Evolutionary conservation across 2,329 filamentous ascomycete genomes (phyloP).

Genomic region (Hypocrella siamensis): DNA sequence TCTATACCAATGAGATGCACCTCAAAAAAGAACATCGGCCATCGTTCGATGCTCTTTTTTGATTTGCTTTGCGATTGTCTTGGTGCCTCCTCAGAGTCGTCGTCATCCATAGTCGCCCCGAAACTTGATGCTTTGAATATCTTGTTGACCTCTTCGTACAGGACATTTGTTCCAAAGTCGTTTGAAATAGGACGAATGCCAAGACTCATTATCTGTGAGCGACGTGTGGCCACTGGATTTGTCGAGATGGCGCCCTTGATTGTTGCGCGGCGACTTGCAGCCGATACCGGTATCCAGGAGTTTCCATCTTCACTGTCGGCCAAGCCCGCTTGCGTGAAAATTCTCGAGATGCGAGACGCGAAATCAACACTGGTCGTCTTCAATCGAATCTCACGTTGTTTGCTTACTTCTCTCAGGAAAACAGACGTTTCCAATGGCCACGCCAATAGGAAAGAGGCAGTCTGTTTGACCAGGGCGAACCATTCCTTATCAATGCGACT

Average conservation of each 20-base stretch:
- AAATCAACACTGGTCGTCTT: constrained; percentile 11
- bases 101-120: constrained; percentile 42
- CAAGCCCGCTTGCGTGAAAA: constrained; percentile 52
- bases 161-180: constrained; percentile 39
- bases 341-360: constrained; percentile 18
- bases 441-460: constrained; percentile 53
- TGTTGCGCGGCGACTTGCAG: constrained; percentile 42
- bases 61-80: constrained; percentile 27
- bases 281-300: constrained; percentile 58
- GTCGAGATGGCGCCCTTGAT: constrained; percentile 60
- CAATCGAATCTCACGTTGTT: constrained; percentile 21
- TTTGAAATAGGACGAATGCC: constrained; percentile 51
- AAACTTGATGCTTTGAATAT: constrained; percentile 67
- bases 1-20: constrained; percentile 27
- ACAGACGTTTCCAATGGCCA: constrained; percentile 45
- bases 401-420: constrained; percentile 35
- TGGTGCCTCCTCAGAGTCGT: constrained; percentile 17
- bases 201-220: constrained; percentile 67
- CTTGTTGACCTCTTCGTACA: constrained; percentile 68
- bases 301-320: constrained; percentile 32
- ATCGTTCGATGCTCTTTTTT: constrained; percentile 58
- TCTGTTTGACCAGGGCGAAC: constrained; percentile 40
- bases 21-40: constrained; percentile 80
- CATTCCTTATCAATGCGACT: constrained; percentile 45
- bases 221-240: constrained; percentile 52